A percentile compares a stretch with the other conserved stretches of the same genome.
These are phyloP conservation scores for Puccinia polysora DNA, from an alignment of 1,284 basidiomycete genomes.

Conservation along the genomic window DNA sequence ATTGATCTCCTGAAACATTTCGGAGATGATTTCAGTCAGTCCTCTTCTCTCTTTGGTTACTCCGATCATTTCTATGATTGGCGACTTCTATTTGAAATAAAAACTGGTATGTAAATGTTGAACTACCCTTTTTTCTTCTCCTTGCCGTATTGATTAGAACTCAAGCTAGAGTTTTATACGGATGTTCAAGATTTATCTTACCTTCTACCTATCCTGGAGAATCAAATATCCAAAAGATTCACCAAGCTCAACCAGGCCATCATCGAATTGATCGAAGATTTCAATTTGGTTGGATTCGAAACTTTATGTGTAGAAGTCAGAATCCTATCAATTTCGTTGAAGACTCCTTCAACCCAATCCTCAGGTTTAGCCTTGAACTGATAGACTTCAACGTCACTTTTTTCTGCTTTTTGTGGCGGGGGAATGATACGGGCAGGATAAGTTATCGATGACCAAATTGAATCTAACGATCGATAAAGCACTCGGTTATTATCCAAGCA, in stretches of 20 bases:
- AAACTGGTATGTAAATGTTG: not conserved
- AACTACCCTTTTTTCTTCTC: not conserved
- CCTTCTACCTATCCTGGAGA: slow-evolving; percentile 67
- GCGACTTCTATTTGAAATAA: not conserved
- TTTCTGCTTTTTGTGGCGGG: not conserved
- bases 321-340: not conserved
- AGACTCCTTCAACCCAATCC: no score
- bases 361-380: not conserved
- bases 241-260: slow-evolving; percentile 78
- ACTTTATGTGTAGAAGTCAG: slow-evolving; percentile 80
- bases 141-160: slow-evolving; percentile 60
- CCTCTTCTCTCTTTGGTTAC: not conserved
- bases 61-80: not conserved
- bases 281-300: slow-evolving; percentile 89
- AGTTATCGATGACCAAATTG: slow-evolving; percentile 82
- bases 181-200: slow-evolving; percentile 94
- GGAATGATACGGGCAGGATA: slow-evolving; percentile 66
- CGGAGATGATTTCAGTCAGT: slow-evolving; percentile 75
- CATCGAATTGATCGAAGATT: slow-evolving; percentile 88
- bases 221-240: slow-evolving; percentile 54
- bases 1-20: slow-evolving; percentile 74
- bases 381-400: not conserved
- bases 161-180: slow-evolving; percentile 96
- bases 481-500: slow-evolving; percentile 76
- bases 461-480: slow-evolving; percentile 76